Evolutionary conservation across 345 rosid species (phyloP).

Genomic region (Garcia nutans): DNA sequence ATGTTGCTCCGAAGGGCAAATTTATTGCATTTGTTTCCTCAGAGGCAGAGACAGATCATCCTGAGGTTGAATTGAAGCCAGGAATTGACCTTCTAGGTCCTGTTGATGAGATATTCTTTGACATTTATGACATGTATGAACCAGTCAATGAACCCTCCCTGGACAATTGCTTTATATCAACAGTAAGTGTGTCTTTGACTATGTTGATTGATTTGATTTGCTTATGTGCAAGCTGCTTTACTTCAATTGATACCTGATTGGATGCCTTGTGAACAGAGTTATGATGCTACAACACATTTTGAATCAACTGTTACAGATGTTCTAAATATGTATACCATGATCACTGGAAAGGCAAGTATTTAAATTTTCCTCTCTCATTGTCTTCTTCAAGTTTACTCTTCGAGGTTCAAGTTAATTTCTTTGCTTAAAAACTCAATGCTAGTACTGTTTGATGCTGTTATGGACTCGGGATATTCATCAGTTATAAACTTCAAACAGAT

Average conservation of each 20-base stretch:
- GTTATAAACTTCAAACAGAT: too few relatives aligned
- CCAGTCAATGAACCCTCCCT: constrained; percentile 77
- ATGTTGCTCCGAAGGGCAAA: constrained; percentile 93
- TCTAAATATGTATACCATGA: constrained; percentile 80
- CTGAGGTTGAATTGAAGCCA: constrained; percentile 70
- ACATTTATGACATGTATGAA: constrained; percentile 68
- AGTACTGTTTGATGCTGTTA: neutral
- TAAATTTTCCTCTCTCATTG: neutral
- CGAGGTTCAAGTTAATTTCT: neutral
- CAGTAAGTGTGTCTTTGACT: constrained; percentile 44
- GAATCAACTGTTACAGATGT: constrained; percentile 90
- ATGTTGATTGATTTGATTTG: neutral
- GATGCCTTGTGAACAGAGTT: constrained; percentile 57
- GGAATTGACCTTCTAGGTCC: constrained; percentile 83
- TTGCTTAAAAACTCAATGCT: neutral
- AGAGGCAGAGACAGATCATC: constrained; percentile 88
- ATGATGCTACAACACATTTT: constrained; percentile 96
- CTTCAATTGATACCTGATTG: constrained; percentile 10
- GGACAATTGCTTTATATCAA: constrained; percentile 91
- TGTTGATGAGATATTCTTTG: constrained; percentile 86
- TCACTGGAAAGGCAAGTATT: constrained; percentile 86
- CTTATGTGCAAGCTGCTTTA: neutral
- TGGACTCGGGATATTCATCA: too few relatives aligned
- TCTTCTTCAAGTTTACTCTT: neutral
- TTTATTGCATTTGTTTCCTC: constrained; percentile 90